Conservation (phyloP, 108 stramenopile genomes). For the Pseudonitzschia pungens region DNA sequence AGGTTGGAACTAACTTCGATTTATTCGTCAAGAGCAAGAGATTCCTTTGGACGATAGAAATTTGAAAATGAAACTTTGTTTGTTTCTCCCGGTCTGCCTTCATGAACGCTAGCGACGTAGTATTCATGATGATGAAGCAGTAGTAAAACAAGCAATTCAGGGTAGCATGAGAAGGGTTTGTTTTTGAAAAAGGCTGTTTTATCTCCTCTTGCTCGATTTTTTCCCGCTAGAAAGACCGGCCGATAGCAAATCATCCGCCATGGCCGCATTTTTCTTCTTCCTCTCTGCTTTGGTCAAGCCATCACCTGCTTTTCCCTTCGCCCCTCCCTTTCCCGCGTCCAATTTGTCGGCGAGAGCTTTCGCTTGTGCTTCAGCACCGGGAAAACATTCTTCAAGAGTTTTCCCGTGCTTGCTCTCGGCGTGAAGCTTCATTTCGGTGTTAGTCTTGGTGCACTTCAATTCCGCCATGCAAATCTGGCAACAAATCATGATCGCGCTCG, state of each 20-base stretch:
- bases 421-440: conserved; percentile 55
- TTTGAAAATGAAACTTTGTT: no score
- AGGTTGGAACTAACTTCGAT: no score
- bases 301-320: neutral
- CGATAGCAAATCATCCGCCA: conserved; percentile 43
- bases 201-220: conserved; percentile 42
- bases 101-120: neutral
- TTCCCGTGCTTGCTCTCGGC: conserved; percentile 49
- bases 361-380: conserved; percentile 36
- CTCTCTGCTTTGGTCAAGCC: conserved; percentile 36
- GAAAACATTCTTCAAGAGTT: conserved; percentile 49
- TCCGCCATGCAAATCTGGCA: conserved; percentile 44
- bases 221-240: conserved; percentile 42
- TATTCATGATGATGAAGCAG: neutral
- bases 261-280: conserved; percentile 37
- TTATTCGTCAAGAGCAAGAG: no score
- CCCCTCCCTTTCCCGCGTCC: conserved; percentile 18
- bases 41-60: no score
- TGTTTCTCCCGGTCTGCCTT: no score
- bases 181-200: neutral
- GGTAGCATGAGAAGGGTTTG: neutral
- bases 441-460: conserved; percentile 54
- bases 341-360: conserved; percentile 32
- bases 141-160: neutral
- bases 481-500: conserved; percentile 22